Evolutionary conservation across 139 green algal species (phyloP).

Genomic region (Chlorella vulgaris): DNA sequence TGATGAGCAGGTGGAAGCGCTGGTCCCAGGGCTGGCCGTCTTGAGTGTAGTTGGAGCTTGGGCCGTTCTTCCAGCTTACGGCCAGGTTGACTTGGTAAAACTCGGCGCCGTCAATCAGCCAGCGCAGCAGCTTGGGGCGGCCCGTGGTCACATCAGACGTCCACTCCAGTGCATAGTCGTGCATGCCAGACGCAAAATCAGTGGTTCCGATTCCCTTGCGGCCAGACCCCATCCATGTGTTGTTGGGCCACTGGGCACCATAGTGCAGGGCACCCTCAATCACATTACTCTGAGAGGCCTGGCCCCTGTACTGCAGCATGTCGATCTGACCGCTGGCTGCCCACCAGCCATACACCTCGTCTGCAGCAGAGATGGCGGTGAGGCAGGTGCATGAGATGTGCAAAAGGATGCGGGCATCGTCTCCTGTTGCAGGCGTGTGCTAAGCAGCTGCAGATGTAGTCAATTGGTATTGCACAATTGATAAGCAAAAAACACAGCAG

Average conservation of each 20-base stretch:
- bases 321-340: conserved; percentile 35
- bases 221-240: not conserved
- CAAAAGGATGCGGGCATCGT: no score
- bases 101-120: conserved; percentile 1
- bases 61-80: not conserved
- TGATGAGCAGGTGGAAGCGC: conserved; percentile 33
- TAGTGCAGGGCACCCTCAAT: conserved; percentile 29
- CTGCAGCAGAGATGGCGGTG: not conserved
- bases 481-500: no score
- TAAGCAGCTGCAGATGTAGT: no score
- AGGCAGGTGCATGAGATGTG: not conserved
- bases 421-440: no score
- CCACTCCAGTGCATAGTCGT: conserved; percentile 20
- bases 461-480: no score
- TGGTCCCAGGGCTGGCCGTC: conserved; percentile 24
- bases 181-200: not conserved
- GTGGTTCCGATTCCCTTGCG: not conserved
- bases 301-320: conserved; percentile 16
- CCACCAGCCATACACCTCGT: conserved; percentile 31
- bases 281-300: not conserved
- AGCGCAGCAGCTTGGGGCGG: not conserved
- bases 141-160: not conserved
- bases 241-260: conserved; percentile 24
- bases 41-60: not conserved
- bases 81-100: not conserved